Evolutionary conservation across 305 asterid genomes (phyloP), one percentile per base, ranked within the genome.

Genomic region (Fraxinus velutina): DNA sequence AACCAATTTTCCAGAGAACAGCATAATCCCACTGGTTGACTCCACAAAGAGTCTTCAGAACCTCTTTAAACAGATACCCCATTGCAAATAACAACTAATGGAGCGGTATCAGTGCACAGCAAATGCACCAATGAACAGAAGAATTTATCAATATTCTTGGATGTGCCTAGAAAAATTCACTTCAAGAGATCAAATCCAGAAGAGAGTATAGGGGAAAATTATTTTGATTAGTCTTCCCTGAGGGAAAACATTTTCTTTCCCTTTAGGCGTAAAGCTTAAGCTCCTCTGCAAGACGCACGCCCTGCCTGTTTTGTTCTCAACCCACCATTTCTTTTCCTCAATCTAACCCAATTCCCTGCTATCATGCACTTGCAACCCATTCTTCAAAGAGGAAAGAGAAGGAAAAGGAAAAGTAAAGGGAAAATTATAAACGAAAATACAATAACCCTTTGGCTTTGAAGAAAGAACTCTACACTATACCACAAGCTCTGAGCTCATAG

Each of bases 221-320:
- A 70, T 44, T 27, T 79, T n/a, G 27, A 82, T 27, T 76, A 75
- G 55, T 81, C 84, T 76, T 21, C 79, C 33, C 62, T 36, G 73
- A 36, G 30, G 21, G 68, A 73, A 57, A 57, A 62, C 64, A 36
- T 34, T 52, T 74, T 74, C 5, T 7, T 37, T 84, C 82, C 60
- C 47, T 70, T 13, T 84, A 39, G 70, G 17, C 32, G 21, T 73
- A 74, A 30, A 13, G 86, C 47, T 93, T 91, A 91, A 90, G 93
- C 88, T 84, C 95, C 98, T 81, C 99, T 88, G 87, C 98, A 96
- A 90, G 99, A 96, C 24, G 95, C 98, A 78, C 99, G 94, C 33
- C 98, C 99, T 73, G 99, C 99, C 78, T 96, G 98, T 90, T 94
- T 93, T 17, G 98, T 94, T 88, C 99, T 91, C 90, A 96, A 85